Conservation (phyloP, 208 protist genomes). For the Giardia duodenalis region DNA sequence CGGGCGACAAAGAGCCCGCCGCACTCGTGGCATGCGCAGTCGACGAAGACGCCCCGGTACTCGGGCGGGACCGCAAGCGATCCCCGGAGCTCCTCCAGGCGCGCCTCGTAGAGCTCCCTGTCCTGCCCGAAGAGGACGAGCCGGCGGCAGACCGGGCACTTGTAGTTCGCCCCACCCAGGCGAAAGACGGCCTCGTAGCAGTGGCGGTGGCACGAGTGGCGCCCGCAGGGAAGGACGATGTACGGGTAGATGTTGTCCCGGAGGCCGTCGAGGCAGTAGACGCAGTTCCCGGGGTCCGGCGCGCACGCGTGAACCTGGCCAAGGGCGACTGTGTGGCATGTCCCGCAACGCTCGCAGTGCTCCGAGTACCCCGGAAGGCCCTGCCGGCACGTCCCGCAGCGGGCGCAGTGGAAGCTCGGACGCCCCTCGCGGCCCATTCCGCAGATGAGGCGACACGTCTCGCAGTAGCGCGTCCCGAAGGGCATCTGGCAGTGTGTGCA, state of each 20-base stretch:
- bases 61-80: not conserved
- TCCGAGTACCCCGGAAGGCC: not conserved
- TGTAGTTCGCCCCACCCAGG: not conserved
- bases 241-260: not conserved
- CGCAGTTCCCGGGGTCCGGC: not conserved
- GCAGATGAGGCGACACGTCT: not conserved
- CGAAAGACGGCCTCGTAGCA: not conserved
- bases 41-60: not conserved
- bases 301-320: not conserved
- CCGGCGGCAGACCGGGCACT: not conserved
- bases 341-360: not conserved
- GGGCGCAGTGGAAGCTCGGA: conserved; percentile 13
- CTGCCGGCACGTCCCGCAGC: not conserved
- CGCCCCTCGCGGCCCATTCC: not conserved
- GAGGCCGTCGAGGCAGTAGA: not conserved
- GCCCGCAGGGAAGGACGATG: not conserved
- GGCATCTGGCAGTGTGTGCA: not conserved
- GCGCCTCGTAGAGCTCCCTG: not conserved
- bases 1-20: not conserved
- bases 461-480: not conserved
- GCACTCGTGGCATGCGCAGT: not conserved
- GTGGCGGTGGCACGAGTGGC: not conserved
- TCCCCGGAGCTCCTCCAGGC: not conserved
- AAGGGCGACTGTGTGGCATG: not conserved
- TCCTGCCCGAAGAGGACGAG: not conserved